Evolutionary conservation across 225 moss, liverwort and hornwort species (phyloP).

Genomic region (Pleurozium schreberi): DNA sequence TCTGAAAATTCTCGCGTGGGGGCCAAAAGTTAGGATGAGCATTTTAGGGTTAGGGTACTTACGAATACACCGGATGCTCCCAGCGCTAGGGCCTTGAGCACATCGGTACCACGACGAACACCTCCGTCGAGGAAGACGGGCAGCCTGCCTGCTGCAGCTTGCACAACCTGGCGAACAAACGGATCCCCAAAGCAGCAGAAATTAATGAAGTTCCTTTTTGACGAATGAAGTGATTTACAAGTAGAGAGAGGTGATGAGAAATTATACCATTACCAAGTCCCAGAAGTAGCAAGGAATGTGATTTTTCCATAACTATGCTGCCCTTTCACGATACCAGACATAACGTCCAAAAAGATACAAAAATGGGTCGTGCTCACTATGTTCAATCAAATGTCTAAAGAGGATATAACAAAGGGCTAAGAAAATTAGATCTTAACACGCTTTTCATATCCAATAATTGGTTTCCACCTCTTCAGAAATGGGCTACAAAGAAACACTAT

Average conservation of each 20-base stretch:
- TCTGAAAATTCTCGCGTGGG: no score
- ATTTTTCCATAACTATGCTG: no score
- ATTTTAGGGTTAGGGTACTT: constrained; percentile 14
- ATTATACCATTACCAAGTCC: neutral
- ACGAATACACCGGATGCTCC: constrained; percentile 81
- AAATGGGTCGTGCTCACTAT: no score
- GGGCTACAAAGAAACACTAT: neutral
- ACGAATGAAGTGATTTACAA: no score
- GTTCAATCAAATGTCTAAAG: no score
- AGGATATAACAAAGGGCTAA: neutral
- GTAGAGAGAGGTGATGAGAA: neutral
- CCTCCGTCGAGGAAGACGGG: constrained; percentile 87
- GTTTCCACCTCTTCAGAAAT: neutral
- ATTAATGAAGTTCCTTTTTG: neutral
- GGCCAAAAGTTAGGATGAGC: no score
- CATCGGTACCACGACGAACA: constrained; percentile 79
- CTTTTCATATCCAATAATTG: neutral
- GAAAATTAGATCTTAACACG: neutral
- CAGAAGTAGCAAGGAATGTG: neutral
- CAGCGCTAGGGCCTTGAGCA: constrained; percentile 73
- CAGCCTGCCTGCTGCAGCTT: constrained; percentile 53
- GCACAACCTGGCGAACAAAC: constrained; percentile 35
- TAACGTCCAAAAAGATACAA: neutral
- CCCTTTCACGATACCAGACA: neutral
- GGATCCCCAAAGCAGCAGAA: neutral